phyloP scores from a whole-genome alignment of 768 basidiomycete species.

The Lentinus tigrinus region DNA sequence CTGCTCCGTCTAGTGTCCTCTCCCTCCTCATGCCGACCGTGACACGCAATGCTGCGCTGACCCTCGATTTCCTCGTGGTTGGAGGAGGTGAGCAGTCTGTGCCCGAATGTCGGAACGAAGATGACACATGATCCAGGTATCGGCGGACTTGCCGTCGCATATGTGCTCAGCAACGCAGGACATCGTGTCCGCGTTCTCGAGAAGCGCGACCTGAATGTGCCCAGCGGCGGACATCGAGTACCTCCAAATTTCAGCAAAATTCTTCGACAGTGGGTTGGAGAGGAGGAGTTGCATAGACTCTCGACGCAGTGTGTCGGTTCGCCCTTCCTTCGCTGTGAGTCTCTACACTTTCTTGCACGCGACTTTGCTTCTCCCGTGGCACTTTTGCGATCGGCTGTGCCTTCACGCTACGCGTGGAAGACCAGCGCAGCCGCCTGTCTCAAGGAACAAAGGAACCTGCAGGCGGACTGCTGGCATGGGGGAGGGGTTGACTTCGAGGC shows the following conservation, averaged over 20 bases:
- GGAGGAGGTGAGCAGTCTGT: constrained; percentile 40
- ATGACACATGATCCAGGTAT: constrained; percentile 32
- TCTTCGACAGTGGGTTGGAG: constrained; percentile 55
- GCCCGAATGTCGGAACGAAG: not conserved
- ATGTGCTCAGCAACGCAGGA: constrained; percentile 54
- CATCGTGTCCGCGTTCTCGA: constrained; percentile 61
- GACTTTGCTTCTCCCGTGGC: not conserved
- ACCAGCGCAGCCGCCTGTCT: no score
- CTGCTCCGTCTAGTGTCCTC: not conserved
- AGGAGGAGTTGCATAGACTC: constrained; percentile 39
- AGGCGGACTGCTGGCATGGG: no score
- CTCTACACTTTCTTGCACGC: not conserved
- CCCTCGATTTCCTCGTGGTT: constrained; percentile 45
- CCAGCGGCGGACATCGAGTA: constrained; percentile 43
- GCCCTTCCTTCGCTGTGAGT: constrained; percentile 37
- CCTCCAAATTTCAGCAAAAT: constrained; percentile 61
- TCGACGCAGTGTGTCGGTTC: constrained; percentile 33
- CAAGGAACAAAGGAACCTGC: no score
- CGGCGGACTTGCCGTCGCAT: constrained; percentile 55
- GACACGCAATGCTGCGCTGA: constrained; percentile 27
- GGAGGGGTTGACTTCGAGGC: no score
- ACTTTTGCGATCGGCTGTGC: not conserved
- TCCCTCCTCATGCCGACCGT: constrained; percentile 18
- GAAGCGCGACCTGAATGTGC: constrained; percentile 36
- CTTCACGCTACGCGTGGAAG: no score